These are phyloP conservation scores for Daldinia bambusicola DNA, from an alignment of 495 filamentous ascomycete species.

Conservation along the genomic window DNA sequence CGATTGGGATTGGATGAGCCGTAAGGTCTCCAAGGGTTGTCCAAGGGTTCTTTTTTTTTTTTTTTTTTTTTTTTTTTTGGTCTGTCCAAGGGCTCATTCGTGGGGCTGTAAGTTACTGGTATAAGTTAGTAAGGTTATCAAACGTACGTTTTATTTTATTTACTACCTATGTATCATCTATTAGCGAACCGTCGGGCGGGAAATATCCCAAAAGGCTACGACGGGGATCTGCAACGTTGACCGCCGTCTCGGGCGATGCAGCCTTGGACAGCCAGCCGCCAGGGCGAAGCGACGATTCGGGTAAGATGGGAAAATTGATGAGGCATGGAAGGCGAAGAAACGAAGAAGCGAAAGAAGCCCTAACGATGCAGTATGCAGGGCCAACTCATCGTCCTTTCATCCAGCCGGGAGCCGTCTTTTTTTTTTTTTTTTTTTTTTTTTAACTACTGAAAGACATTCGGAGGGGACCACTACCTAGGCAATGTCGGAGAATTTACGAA, in stretches of 20 bases:
- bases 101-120: conserved; percentile 26
- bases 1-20: conserved; percentile 46
- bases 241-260: conserved; percentile 44
- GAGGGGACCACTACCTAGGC: conserved; percentile 5
- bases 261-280: conserved; percentile 40
- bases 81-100: conserved; percentile 7
- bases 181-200: conserved; percentile 45
- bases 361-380: conserved; percentile 44
- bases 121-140: conserved; percentile 4
- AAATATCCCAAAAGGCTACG: conserved; percentile 44
- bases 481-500: conserved; percentile 26
- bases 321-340: conserved; percentile 38
- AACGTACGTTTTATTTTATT: conserved; percentile 9
- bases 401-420: conserved; percentile 29
- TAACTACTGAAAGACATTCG: neutral
- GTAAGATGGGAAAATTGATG: conserved; percentile 30
- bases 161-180: conserved; percentile 14
- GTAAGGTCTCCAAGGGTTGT: conserved; percentile 40
- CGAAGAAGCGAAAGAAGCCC: conserved; percentile 15
- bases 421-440: too few species aligned
- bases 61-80: neutral
- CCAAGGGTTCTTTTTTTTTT: too few species aligned
- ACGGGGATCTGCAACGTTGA: conserved; percentile 39
- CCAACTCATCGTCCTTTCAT: conserved; percentile 41
- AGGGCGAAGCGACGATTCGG: conserved; percentile 37